phyloP scores from a whole-genome alignment of 2,329 filamentous ascomycete genomes.

The Epicoccum nigrum region DNA sequence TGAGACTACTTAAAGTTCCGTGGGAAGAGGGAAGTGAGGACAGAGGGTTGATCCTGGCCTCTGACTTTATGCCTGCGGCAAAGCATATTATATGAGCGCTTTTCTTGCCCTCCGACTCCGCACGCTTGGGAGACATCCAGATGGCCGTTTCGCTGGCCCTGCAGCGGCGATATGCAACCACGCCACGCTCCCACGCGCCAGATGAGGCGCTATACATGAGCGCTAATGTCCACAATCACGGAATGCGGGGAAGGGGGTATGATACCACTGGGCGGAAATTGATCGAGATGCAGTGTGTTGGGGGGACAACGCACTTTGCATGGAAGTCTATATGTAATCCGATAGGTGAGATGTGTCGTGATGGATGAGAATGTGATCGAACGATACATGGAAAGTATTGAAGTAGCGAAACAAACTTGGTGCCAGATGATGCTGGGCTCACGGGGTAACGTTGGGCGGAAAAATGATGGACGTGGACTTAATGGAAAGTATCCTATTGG shows the following conservation, averaged over 20 bases:
- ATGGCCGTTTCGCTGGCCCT: conserved; percentile 37
- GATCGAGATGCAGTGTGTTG: conserved; percentile 25
- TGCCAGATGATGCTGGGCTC: neutral
- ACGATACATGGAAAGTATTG: neutral
- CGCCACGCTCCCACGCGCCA: conserved; percentile 24
- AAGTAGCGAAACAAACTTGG: neutral
- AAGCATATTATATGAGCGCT: conserved; percentile 28
- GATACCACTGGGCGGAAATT: conserved; percentile 21
- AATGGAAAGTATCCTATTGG: neutral
- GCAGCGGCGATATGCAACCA: conserved; percentile 34
- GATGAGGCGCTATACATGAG: conserved; percentile 22
- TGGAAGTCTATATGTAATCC: conserved; percentile 23
- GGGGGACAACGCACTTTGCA: conserved; percentile 41
- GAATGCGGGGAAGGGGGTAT: conserved; percentile 25
- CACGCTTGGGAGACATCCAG: conserved; percentile 7
- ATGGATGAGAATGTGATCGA: too few species aligned
- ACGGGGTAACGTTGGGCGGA: neutral
- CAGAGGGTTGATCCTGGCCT: conserved; percentile 16
- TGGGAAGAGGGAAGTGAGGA: neutral
- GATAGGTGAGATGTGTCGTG: neutral
- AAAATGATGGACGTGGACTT: neutral
- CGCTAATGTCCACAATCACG: conserved; percentile 17
- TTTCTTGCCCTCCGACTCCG: neutral
- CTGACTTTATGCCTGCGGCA: conserved; percentile 2
- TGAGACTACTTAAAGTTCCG: too few species aligned